These are phyloP conservation scores for Pilatotrama ljubarskyi DNA, from an alignment of 768 basidiomycete genomes.

Conservation along the genomic window DNA sequence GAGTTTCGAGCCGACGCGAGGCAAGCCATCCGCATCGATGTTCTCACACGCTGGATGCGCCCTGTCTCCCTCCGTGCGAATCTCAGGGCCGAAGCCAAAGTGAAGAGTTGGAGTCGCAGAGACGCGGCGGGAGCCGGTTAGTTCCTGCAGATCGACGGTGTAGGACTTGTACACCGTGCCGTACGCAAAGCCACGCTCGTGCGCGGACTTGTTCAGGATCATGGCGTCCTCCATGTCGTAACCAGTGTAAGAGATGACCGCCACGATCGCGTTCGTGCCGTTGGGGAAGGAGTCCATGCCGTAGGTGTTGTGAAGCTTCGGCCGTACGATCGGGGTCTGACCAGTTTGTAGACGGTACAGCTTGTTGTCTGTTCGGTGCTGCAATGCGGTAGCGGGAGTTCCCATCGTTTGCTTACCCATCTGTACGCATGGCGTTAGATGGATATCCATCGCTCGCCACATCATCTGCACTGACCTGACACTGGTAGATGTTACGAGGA, in stretches of 20 bases:
- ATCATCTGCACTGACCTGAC: conserved; percentile 60
- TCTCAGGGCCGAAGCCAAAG: conserved; percentile 84
- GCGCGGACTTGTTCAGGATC: conserved; percentile 98
- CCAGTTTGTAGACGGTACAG: conserved; percentile 94
- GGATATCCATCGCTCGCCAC: not conserved
- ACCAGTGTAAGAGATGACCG: conserved; percentile 99
- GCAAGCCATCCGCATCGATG: conserved; percentile 84
- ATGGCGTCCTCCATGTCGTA: conserved; percentile 99
- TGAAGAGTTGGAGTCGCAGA: conserved; percentile 69
- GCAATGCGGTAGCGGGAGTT: conserved; percentile 89
- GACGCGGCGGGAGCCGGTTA: conserved; percentile 64
- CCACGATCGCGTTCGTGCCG: conserved; percentile 96
- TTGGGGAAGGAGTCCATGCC: conserved; percentile 99
- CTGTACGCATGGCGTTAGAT: conserved; percentile 38
- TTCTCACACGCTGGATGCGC: conserved; percentile 48
- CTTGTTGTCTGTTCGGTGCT: conserved; percentile 97
- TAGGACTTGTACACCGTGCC: conserved; percentile 96
- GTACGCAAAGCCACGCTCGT: conserved; percentile 96
- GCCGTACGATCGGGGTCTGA: conserved; percentile 93
- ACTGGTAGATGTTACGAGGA: conserved; percentile 91
- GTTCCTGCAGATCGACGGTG: conserved; percentile 84
- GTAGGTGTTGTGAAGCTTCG: conserved; percentile 87
- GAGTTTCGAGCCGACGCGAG: conserved; percentile 70
- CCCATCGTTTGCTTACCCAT: conserved; percentile 99
- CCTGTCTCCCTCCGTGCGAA: conserved; percentile 49